Evolutionary conservation across 495 filamentous ascomycete species (phyloP).

Genomic region (Aspergillus ellipticus): DNA sequence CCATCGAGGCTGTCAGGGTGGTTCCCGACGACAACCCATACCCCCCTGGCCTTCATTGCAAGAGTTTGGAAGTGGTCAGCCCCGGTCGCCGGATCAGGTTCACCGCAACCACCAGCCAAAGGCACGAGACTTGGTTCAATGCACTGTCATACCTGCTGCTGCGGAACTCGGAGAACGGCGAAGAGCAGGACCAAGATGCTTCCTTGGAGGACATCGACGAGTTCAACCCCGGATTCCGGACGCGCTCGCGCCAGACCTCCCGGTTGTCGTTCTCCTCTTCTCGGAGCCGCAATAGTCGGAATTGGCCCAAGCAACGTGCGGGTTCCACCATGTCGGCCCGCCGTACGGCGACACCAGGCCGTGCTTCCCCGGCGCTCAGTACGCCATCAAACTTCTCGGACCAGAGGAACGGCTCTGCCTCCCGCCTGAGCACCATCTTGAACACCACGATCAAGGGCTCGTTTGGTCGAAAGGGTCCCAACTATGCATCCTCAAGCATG

Average conservation of each 20-base stretch:
- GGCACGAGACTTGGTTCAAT: conserved; percentile 99
- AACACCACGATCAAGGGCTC: conserved; percentile 47
- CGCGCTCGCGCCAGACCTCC: conserved; percentile 51
- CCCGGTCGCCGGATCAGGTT: conserved; percentile 86
- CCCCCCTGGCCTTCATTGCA: conserved; percentile 89
- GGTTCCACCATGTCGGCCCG: conserved; percentile 46
- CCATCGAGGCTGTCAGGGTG: conserved; percentile 88
- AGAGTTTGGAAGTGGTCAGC: conserved; percentile 86
- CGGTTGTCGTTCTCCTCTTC: conserved; percentile 78
- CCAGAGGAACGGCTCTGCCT: conserved; percentile 37
- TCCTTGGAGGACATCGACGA: conserved; percentile 80
- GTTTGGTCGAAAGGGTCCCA: conserved; percentile 36
- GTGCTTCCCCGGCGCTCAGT: conserved; percentile 39
- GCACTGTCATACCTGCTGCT: conserved; percentile 89
- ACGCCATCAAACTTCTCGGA: conserved; percentile 42
- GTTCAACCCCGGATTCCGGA: conserved; percentile 73
- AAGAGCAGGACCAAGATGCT: conserved; percentile 57
- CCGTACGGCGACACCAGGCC: conserved; percentile 38
- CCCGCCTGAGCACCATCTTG: conserved; percentile 41
- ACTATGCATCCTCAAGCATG: conserved; percentile 46
- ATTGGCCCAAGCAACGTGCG: conserved; percentile 49
- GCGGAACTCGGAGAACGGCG: conserved; percentile 58
- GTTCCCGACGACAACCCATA: conserved; percentile 95
- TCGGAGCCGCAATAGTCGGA: conserved; percentile 66
- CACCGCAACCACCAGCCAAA: conserved; percentile 86